A percentile compares a stretch with the other conserved stretches of the same genome.
Evolutionary conservation across 2,329 filamentous ascomycete species (phyloP).

Genomic region (Alternaria triticina): DNA sequence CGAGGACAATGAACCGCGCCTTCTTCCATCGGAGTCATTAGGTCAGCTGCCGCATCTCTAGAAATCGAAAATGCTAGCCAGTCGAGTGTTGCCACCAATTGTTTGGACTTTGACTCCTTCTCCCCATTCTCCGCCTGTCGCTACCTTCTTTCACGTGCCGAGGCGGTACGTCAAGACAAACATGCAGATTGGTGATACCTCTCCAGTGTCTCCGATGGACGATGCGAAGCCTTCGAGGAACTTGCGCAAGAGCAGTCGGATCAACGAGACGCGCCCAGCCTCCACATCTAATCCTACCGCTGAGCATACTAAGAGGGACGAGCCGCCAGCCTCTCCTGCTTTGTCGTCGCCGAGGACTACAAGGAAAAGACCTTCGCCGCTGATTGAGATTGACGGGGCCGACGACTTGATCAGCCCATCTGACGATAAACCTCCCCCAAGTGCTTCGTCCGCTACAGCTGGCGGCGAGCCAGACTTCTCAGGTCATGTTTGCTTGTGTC

Average conservation of each 20-base stretch:
- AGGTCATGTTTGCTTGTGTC: conserved; percentile 70
- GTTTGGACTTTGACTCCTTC: conserved; percentile 24
- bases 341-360: conserved; percentile 26
- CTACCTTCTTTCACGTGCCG: conserved; percentile 44
- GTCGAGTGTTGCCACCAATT: conserved; percentile 43
- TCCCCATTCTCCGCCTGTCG: conserved; percentile 29
- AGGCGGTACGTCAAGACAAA: conserved; percentile 44
- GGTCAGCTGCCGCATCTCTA: conserved; percentile 30
- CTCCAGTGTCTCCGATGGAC: conserved; percentile 23
- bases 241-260: conserved; percentile 39
- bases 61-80: conserved; percentile 41
- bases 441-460: conserved; percentile 33
- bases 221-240: conserved; percentile 27
- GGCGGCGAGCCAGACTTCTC: conserved; percentile 38
- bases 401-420: conserved; percentile 21
- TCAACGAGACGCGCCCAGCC: conserved; percentile 32
- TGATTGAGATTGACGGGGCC: conserved; percentile 26
- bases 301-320: conserved; percentile 26
- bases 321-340: conserved; percentile 19
- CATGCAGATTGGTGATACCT: conserved; percentile 35
- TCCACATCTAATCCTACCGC: conserved; percentile 20
- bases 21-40: conserved; percentile 41
- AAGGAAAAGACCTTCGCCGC: conserved; percentile 34
- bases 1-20: conserved; percentile 42
- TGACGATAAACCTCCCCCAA: conserved; percentile 27